Evolutionary conservation across 306 rosid species (phyloP).

Genomic region (Quercus ilex): DNA sequence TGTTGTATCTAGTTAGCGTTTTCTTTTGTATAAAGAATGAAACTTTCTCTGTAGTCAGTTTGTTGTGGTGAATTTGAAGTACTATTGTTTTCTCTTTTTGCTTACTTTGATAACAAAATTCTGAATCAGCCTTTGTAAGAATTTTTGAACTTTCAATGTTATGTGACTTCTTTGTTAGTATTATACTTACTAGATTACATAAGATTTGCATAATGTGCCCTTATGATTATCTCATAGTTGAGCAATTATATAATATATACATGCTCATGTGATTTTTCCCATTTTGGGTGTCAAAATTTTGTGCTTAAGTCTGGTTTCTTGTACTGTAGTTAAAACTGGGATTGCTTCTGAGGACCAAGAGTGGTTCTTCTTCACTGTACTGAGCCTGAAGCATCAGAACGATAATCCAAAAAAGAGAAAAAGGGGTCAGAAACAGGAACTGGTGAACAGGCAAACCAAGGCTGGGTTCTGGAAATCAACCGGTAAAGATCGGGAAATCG

Average conservation of each 20-base stretch:
- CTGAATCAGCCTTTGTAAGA: no score
- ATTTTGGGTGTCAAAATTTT: neutral
- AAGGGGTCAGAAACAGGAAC: no score
- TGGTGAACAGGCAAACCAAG: slow-evolving; percentile 61
- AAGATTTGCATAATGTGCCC: no score
- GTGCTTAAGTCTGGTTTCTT: neutral
- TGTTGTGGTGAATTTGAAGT: neutral
- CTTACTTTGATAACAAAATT: neutral
- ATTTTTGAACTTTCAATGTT: no score
- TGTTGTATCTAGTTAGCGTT: no score
- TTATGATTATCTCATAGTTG: no score
- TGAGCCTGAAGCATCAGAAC: slow-evolving; percentile 78
- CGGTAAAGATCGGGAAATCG: slow-evolving; percentile 81
- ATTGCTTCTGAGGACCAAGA: slow-evolving; percentile 73
- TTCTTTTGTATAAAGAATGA: no score
- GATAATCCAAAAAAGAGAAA: slow-evolving; percentile 51
- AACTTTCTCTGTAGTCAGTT: no score
- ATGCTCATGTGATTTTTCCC: neutral
- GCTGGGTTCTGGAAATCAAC: slow-evolving; percentile 95
- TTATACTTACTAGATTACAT: neutral
- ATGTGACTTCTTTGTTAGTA: no score
- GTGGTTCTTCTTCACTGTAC: slow-evolving; percentile 97
- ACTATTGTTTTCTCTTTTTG: neutral
- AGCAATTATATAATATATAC: no score
- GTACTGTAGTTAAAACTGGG: slow-evolving; percentile 55